A percentile compares a stretch with the other conserved stretches of the same genome.
Conservation (phyloP, 1,284 basidiomycete genomes). For the Malassezia equina region DNA sequence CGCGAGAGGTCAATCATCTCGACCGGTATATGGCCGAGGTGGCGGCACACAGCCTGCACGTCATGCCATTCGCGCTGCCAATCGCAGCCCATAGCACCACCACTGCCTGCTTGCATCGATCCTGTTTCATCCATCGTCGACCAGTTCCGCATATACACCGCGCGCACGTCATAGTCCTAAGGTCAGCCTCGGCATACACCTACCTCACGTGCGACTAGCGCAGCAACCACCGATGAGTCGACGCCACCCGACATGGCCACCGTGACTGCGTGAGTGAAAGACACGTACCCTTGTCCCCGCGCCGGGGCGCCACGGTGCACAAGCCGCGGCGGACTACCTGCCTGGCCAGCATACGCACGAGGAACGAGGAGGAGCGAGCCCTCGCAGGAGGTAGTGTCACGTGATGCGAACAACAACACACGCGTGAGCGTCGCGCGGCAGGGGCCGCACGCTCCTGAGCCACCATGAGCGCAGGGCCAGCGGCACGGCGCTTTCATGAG, state of each 20-base stretch:
- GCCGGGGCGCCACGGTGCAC: background rate
- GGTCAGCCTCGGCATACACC: background rate
- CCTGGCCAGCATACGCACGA: background rate
- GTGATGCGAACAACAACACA: slow-evolving; percentile 7
- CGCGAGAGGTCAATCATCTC: slow-evolving; percentile 26
- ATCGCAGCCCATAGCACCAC: slow-evolving; percentile 59
- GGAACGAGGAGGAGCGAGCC: background rate
- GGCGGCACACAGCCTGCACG: slow-evolving; percentile 67
- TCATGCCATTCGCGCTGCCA: slow-evolving; percentile 94
- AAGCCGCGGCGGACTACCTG: background rate
- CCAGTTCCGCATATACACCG: slow-evolving; percentile 95
- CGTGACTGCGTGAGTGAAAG: background rate
- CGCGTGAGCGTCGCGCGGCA: background rate
- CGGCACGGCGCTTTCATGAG: slow-evolving; percentile 36
- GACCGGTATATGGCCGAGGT: slow-evolving; percentile 57
- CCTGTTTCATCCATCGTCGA: slow-evolving; percentile 54
- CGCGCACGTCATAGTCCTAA: slow-evolving; percentile 58
- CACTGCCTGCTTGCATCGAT: slow-evolving; percentile 49
- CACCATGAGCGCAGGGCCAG: slow-evolving; percentile 8
- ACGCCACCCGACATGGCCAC: slow-evolving; percentile 94
- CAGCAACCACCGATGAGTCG: slow-evolving; percentile 59
- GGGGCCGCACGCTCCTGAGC: background rate
- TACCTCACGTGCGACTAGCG: slow-evolving; percentile 25
- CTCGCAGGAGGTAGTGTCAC: background rate
- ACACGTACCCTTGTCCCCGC: background rate